These are phyloP conservation scores for Paraphoma sp. DNA, from an alignment of 2,329 filamentous ascomycete species.

Conservation along the genomic window DNA sequence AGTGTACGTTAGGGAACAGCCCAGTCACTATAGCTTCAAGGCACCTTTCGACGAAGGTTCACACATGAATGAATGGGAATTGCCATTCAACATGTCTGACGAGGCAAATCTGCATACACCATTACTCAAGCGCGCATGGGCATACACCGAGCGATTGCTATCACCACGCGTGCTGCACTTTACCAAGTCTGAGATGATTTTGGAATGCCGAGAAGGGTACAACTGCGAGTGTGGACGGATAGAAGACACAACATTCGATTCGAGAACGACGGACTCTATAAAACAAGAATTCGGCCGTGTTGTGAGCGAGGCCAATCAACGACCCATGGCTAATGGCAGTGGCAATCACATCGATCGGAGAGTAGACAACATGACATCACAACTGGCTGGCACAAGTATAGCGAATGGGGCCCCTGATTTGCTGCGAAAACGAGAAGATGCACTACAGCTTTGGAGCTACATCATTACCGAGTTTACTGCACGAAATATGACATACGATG, in stretches of 20 bases:
- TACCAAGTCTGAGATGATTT: conserved; percentile 44
- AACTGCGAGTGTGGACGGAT: conserved; percentile 47
- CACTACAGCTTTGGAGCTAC: conserved; percentile 43
- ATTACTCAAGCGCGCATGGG: conserved; percentile 44
- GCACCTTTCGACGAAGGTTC: conserved; percentile 40
- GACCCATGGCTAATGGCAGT: conserved; percentile 12
- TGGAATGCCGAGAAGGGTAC: conserved; percentile 46
- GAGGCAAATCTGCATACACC: conserved; percentile 39
- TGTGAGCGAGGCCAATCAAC: conserved; percentile 22
- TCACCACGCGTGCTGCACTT: conserved; percentile 43
- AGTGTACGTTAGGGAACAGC: conserved; percentile 44
- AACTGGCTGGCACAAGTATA: conserved; percentile 37
- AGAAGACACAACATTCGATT: conserved; percentile 36
- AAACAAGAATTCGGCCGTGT: conserved; percentile 43
- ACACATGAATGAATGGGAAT: conserved; percentile 46
- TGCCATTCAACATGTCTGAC: conserved; percentile 39
- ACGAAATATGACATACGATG: conserved; percentile 42
- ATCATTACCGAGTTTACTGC: conserved; percentile 46
- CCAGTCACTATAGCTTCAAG: conserved; percentile 46
- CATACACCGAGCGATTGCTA: conserved; percentile 39
- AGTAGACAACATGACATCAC: conserved; percentile 36
- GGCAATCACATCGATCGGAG: conserved; percentile 20
- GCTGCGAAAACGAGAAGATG: conserved; percentile 31
- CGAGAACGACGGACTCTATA: conserved; percentile 40
- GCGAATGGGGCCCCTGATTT: conserved; percentile 24